Evolutionary conservation across 2,329 filamentous ascomycete genomes (phyloP).

Genomic region (Penicillium rolfsii): DNA sequence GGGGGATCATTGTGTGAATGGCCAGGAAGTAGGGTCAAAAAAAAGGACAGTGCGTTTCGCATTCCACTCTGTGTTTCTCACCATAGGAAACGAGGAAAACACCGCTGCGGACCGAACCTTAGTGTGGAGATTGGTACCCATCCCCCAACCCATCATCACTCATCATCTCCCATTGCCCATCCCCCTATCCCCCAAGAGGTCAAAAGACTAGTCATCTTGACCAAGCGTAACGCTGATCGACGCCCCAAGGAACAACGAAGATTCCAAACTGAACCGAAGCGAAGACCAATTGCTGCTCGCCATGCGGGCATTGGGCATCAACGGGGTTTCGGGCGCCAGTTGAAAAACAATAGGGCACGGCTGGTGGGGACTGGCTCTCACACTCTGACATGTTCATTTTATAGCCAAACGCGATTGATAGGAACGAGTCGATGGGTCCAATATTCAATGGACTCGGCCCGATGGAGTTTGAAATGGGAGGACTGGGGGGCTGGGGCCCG

Average conservation of each 20-base stretch:
- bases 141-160: conserved; percentile 7
- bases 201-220: neutral
- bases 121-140: conserved; percentile 30
- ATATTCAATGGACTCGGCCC: neutral
- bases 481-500: neutral
- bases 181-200: neutral
- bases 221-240: conserved; percentile 19
- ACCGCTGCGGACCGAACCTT: conserved; percentile 30
- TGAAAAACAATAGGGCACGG: conserved; percentile 21
- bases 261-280: conserved; percentile 28
- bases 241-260: conserved; percentile 20
- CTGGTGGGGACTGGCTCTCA: conserved; percentile 15
- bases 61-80: neutral
- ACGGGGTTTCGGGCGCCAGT: conserved; percentile 24
- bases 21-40: conserved; percentile 4
- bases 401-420: conserved; percentile 17
- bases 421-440: conserved; percentile 14
- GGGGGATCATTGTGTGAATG: conserved; percentile 1
- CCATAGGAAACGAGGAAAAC: conserved; percentile 18
- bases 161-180: neutral
- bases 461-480: neutral
- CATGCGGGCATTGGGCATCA: conserved; percentile 33
- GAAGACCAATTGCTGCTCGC: conserved; percentile 29
- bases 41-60: conserved; percentile 16
- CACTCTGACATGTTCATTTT: conserved; percentile 31